Conservation (phyloP, 768 basidiomycete species). For the Clavaria fumosa region DNA sequence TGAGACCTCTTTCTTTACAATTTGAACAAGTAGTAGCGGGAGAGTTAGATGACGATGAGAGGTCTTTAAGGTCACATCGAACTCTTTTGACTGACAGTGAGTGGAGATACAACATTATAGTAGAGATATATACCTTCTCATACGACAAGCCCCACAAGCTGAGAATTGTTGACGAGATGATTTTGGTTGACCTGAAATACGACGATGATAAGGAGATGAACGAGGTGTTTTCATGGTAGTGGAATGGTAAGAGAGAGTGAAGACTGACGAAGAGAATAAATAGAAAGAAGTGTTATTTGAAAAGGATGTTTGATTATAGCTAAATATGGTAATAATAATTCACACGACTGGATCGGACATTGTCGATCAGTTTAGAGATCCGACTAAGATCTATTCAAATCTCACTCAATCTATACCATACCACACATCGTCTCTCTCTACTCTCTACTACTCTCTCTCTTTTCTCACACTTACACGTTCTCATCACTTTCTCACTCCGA, state of each 20-base stretch:
- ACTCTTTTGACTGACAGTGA: constrained; percentile 36
- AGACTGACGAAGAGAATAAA: constrained; percentile 20
- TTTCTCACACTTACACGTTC: too few species aligned
- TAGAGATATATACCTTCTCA: constrained; percentile 44
- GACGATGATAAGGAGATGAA: constrained; percentile 31
- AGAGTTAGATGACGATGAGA: constrained; percentile 35
- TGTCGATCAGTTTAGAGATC: too few species aligned
- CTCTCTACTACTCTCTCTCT: too few species aligned
- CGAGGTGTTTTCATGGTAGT: constrained; percentile 16
- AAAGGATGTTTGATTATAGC: too few species aligned
- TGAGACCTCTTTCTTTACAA: constrained; percentile 75
- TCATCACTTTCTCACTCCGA: too few species aligned
- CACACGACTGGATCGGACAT: too few species aligned
- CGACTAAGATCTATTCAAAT: too few species aligned
- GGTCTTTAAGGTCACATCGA: constrained; percentile 86
- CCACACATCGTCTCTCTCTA: too few species aligned
- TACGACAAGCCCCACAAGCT: constrained; percentile 89
- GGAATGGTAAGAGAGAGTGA: background rate
- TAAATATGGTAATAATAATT: too few species aligned
- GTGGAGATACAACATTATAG: constrained; percentile 7
- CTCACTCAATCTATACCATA: too few species aligned
- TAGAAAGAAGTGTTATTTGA: constrained; percentile 19
- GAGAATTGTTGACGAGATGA: constrained; percentile 75
- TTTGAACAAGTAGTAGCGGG: constrained; percentile 60
- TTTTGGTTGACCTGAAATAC: constrained; percentile 48